Base-by-base conservation (phyloP, 192 early-diverging fungal species). In the Coemansia biformis region DNA sequence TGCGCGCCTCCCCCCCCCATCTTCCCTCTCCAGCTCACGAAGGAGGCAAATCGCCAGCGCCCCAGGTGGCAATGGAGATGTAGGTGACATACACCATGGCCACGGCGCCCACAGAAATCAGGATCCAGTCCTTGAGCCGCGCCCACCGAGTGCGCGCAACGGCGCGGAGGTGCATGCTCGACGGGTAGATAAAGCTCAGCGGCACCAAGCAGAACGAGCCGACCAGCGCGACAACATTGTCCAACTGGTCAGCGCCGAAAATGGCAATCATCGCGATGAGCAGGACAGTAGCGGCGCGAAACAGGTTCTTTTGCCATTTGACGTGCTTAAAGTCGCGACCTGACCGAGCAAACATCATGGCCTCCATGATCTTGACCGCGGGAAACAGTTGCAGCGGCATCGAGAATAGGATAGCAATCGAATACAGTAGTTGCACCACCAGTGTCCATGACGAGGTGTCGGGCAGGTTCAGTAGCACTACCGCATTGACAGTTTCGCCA, bases 361-460 rank as follows among this genome's bases (percentile, higher is more conserved):
- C 85, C 54, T 98, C 92, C 60, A 86, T 83, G 61, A 98, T 98
- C 59, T 87, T 85, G 56, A 95, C 89, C 3, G 90, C 87, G 0
- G 95, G 93, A 63, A 96, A 98, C 31, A 94, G 76, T 32, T 89
- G 88, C 28, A 98, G 63, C 2, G 95, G 95, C 59, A 96, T 92
- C 2, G 91, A 93, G n/a, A 96, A 78, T 63, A 91, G 77, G 43
- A 98, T 98, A 17, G 95, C 93, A 37, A 96, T 59, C 7, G 88
- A 87, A 55, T 98, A 97, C 18, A 97, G 59, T 18, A 81, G 74
- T 62, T 97, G 91, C 24, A 94, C 78, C 13, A 76, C 49, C 34
- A 80, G 78, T n/a, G 89, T 88, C 48, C 81, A 59, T 15, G 79
- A 76, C 32, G 74, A 76, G 18, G 78, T 60, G 28, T 80, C 76